Percentiles rank a stretch among this genome's conserved stretches.
Evolutionary conservation across 805 yeast species (phyloP).

Genomic region (Candida odintsovae): DNA sequence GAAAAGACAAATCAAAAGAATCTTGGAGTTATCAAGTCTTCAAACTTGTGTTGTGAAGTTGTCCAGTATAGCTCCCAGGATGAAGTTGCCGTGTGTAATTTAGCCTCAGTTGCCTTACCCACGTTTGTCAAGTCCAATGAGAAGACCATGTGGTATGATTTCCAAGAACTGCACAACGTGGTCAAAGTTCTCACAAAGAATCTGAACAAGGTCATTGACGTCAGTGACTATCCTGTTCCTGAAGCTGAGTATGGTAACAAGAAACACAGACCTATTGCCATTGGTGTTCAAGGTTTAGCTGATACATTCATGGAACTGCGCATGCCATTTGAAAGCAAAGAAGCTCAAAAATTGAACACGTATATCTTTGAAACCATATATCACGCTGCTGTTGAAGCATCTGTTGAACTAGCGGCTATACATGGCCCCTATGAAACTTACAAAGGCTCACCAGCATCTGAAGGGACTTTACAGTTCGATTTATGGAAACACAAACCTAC

Average conservation of each 20-base stretch:
- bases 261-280: slow-evolving; percentile 85
- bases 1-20: slow-evolving; percentile 85
- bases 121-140: slow-evolving; percentile 48
- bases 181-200: slow-evolving; percentile 72
- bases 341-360: slow-evolving; percentile 66
- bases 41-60: slow-evolving; percentile 92
- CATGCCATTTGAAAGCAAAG: slow-evolving; percentile 75
- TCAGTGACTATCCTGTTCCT: slow-evolving; percentile 73
- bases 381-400: slow-evolving; percentile 86
- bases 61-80: slow-evolving; percentile 87
- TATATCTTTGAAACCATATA: slow-evolving; percentile 93
- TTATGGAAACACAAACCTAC: slow-evolving; percentile 79
- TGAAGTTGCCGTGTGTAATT: slow-evolving; percentile 93
- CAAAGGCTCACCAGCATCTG: slow-evolving; percentile 85
- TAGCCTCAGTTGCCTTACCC: slow-evolving; percentile 89
- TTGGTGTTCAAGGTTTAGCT: slow-evolving; percentile 95
- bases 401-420: slow-evolving; percentile 67
- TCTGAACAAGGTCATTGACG: slow-evolving; percentile 76
- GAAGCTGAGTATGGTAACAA: slow-evolving; percentile 69
- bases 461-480: slow-evolving; percentile 80
- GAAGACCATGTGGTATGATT: slow-evolving; percentile 55
- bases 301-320: slow-evolving; percentile 77
- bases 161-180: slow-evolving; percentile 66
- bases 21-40: slow-evolving; percentile 87
- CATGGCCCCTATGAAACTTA: slow-evolving; percentile 71